These are phyloP conservation scores for Groenewaldozyma tartarivorans DNA, from an alignment of 805 yeast genomes.

Conservation along the genomic window DNA sequence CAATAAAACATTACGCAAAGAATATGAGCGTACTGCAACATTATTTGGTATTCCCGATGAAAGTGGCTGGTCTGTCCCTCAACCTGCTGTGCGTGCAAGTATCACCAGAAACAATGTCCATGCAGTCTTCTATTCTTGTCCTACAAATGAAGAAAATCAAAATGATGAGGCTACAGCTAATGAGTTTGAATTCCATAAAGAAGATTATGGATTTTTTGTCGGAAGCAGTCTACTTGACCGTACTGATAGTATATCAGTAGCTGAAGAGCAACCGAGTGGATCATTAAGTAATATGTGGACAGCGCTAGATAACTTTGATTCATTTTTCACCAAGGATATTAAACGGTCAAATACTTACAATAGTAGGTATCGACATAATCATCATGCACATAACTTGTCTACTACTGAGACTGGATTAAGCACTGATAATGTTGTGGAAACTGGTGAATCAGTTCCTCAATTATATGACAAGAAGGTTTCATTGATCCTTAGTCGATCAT, in stretches of 20 bases:
- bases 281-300: conserved; percentile 88
- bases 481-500: conserved; percentile 59
- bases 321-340: conserved; percentile 66
- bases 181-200: conserved; percentile 40
- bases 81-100: conserved; percentile 87
- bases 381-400: conserved; percentile 29
- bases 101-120: conserved; percentile 88
- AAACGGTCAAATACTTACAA: conserved; percentile 6
- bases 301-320: conserved; percentile 78
- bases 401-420: conserved; percentile 57
- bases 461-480: conserved; percentile 73
- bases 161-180: conserved; percentile 10
- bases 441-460: conserved; percentile 67
- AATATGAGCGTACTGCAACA: conserved; percentile 77
- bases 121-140: conserved; percentile 84
- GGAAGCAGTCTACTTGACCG: conserved; percentile 20
- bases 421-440: conserved; percentile 35
- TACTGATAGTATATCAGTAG: conserved; percentile 40
- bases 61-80: conserved; percentile 94
- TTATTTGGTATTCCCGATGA: conserved; percentile 92
- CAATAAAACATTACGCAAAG: conserved; percentile 64
- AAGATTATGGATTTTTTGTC: conserved; percentile 33
- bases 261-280: conserved; percentile 51
- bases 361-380: conserved; percentile 8
- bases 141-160: conserved; percentile 1